Evolutionary conservation across 371 early-diverging fungal species (phyloP).

Genomic region (Rhizopus stolonifer): DNA sequence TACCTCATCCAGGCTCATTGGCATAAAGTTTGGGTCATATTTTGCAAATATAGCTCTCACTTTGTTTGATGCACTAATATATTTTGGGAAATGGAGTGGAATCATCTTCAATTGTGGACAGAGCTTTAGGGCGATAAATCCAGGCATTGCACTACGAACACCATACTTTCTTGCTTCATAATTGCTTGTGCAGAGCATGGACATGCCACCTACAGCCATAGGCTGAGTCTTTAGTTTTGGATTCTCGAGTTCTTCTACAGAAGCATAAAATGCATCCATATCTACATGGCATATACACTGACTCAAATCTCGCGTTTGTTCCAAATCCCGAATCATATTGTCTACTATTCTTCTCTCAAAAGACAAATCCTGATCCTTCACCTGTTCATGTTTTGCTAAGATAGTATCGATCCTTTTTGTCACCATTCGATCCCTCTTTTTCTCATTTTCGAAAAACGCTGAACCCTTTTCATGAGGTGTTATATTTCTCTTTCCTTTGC

Average conservation of each 20-base stretch:
- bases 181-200: slow-evolving; percentile 71
- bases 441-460: slow-evolving; percentile 58
- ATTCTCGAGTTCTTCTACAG: slow-evolving; percentile 68
- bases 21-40: slow-evolving; percentile 60
- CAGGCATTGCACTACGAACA: slow-evolving; percentile 72
- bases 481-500: not conserved
- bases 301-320: slow-evolving; percentile 44
- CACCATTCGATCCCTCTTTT: slow-evolving; percentile 44
- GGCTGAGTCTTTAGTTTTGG: slow-evolving; percentile 58
- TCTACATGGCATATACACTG: slow-evolving; percentile 65
- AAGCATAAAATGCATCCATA: slow-evolving; percentile 76
- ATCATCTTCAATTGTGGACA: slow-evolving; percentile 65
- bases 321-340: slow-evolving; percentile 40
- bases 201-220: slow-evolving; percentile 69
- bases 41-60: slow-evolving; percentile 48
- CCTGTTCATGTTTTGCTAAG: slow-evolving; percentile 39
- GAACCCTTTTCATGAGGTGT: slow-evolving; percentile 45
- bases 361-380: slow-evolving; percentile 42
- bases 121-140: slow-evolving; percentile 61
- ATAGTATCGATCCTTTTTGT: slow-evolving; percentile 47
- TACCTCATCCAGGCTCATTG: slow-evolving; percentile 66
- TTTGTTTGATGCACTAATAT: slow-evolving; percentile 43
- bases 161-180: slow-evolving; percentile 67
- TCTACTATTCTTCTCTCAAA: slow-evolving; percentile 42
- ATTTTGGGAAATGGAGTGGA: slow-evolving; percentile 55